Evolutionary conservation across 192 early-diverging fungal genomes (phyloP).

Genomic region (Rhizophagus clarus): DNA sequence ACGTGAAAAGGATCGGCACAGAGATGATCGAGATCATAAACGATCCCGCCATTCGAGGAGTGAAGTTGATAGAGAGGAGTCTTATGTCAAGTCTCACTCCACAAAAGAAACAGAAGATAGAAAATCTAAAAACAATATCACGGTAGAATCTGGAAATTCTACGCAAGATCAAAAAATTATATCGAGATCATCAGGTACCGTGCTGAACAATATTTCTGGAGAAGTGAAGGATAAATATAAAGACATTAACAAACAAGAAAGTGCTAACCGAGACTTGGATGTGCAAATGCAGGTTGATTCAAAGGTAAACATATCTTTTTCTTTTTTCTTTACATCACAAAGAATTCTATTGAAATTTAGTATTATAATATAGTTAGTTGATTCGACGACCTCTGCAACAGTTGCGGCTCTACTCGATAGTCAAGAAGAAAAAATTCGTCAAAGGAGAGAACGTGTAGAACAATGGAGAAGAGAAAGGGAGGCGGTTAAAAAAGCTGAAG

Average conservation of each 20-base stretch:
- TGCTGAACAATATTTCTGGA: not conserved
- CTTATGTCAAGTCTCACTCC: conserved; percentile 24
- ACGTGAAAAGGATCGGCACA: conserved; percentile 49
- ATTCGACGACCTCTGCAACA: conserved; percentile 34
- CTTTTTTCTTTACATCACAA: not conserved
- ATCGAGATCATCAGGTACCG: not conserved
- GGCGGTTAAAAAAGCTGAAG: conserved; percentile 46
- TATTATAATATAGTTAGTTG: conserved; percentile 16
- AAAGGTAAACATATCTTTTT: conserved; percentile 2
- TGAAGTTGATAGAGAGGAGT: conserved; percentile 38
- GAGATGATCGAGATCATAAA: conserved; percentile 48
- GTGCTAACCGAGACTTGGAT: conserved; percentile 1
- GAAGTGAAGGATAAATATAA: not conserved
- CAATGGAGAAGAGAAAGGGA: conserved; percentile 79
- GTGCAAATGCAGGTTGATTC: not conserved
- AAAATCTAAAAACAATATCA: not conserved
- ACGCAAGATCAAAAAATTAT: not conserved
- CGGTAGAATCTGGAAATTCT: not conserved
- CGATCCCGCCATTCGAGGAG: conserved; percentile 32
- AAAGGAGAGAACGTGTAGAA: conserved; percentile 78
- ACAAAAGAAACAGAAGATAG: conserved; percentile 33
- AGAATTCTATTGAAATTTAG: not conserved
- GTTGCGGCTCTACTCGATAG: conserved; percentile 42
- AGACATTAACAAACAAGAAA: not conserved
- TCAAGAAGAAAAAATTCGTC: conserved; percentile 67